Percentiles rank a stretch among this genome's conserved stretches.
These are phyloP conservation scores for Paramecium sexaurelia DNA, from an alignment of 73 alveolate genomes.

Conservation along the genomic window DNA sequence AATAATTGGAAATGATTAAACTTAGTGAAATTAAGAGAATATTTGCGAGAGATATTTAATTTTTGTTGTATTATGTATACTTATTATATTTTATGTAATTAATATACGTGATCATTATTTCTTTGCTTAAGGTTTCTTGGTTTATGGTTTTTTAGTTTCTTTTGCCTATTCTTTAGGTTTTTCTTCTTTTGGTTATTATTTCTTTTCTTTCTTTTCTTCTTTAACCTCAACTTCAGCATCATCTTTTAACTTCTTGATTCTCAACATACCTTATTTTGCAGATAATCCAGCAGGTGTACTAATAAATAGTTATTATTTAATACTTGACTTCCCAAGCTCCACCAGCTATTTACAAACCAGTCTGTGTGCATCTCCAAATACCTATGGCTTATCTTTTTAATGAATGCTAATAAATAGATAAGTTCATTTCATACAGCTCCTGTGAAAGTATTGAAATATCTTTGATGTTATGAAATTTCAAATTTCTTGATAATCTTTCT, in stretches of 20 bases:
- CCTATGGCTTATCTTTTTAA: constrained; percentile 88
- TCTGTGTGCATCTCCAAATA: constrained; percentile 87
- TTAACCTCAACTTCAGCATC: constrained; percentile 74
- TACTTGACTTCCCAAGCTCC: constrained; percentile 86
- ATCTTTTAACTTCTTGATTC: constrained; percentile 81
- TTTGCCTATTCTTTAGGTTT: background rate
- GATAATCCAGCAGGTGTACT: constrained; percentile 79
- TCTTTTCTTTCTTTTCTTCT: constrained; percentile 44
- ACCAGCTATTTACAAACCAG: constrained; percentile 84
- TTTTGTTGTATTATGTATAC: background rate
- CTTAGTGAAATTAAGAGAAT: too few relatives aligned
- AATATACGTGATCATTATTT: background rate
- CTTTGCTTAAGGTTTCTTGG: background rate
- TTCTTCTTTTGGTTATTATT: background rate
- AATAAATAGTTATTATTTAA: background rate
- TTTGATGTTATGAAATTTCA: constrained; percentile 91
- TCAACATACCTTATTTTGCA: constrained; percentile 77
- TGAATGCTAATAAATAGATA: constrained; percentile 75
- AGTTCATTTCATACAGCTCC: constrained; percentile 85
- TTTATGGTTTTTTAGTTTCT: background rate
- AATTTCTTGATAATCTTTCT: constrained; percentile 95
- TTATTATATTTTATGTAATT: background rate
- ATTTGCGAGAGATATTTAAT: too few relatives aligned
- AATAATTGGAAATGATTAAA: too few relatives aligned
- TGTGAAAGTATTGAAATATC: constrained; percentile 91